phyloP scores from a whole-genome alignment of 73 alveolate species.

The Blepharisma japonicum region DNA sequence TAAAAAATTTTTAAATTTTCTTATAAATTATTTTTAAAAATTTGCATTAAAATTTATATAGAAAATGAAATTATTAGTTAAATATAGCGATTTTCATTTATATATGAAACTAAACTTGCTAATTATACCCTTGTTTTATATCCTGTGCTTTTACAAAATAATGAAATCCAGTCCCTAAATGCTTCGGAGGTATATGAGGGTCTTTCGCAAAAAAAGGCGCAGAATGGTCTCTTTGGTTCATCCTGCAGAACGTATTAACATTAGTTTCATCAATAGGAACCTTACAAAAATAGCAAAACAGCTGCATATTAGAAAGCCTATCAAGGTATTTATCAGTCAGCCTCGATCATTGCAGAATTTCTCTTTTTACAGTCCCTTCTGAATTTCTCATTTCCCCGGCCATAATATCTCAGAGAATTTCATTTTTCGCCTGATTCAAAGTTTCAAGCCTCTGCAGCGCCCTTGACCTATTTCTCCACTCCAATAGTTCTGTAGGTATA shows the following conservation, averaged over 20 bases:
- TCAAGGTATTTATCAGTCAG: conserved; percentile 1
- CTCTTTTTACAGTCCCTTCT: background rate
- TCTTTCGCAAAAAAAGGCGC: background rate
- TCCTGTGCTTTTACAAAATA: background rate
- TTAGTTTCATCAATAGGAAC: background rate
- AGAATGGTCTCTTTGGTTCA: conserved; percentile 16
- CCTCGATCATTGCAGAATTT: conserved; percentile 12
- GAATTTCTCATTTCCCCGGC: background rate
- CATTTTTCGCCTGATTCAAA: conserved; percentile 9
- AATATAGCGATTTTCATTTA: no score
- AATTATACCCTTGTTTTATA: background rate
- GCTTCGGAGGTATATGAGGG: conserved; percentile 7
- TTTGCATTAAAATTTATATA: no score
- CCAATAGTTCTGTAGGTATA: background rate
- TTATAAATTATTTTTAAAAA: no score
- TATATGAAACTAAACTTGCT: no score
- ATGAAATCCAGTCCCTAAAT: conserved; percentile 22
- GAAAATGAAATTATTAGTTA: no score
- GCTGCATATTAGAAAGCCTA: background rate
- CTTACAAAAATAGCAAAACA: conserved; percentile 15
- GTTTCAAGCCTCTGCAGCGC: background rate
- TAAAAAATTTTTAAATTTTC: no score
- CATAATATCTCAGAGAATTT: conserved; percentile 13
- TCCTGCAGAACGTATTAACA: conserved; percentile 11
- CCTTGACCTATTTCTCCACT: conserved; percentile 11